Base-by-base conservation (phyloP, 2,329 filamentous ascomycete genomes). In the Myotisia sp. region DNA sequence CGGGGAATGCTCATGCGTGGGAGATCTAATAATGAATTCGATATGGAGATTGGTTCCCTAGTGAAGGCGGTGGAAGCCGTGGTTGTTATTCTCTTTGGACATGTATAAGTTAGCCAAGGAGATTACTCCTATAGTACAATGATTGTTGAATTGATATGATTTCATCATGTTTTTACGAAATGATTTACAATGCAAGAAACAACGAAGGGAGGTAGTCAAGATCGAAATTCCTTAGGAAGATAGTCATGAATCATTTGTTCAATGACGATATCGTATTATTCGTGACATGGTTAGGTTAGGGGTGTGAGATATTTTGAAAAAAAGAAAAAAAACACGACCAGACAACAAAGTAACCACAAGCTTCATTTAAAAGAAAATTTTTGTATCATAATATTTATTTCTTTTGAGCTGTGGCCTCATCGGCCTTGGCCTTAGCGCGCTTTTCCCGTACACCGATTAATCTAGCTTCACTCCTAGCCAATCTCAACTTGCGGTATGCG, bases 361-460 rank as follows among this genome's bases (percentile, higher is more conserved):
- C 29, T 21, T 22, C 21, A 32, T 32, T 21, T 21, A 32, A 20
- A 21, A 21, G 21, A 32, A 32, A 22, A 37, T 22, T 33, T 33
- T 33, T 33, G 28, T 29, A 26, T 24, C 17, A 28, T 29, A 45
- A 50, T 58, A 47, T 52, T 55, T 64, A 64, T 62, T 65, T 61
- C 53, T 64, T 71, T 47, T 67, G 57, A 42, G 60, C 60, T 44
- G 70, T 68, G 40, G 72, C 72, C 51, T 77, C 74, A 22, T 79
- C 73, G 22, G 76, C 76, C 59, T 78, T 87, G 55, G 83, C 82
- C 73, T 79, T 81, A 53, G 71, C 77, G 58, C 90, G 79, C 85
- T 95, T 95, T 74, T 92, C 86, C 62, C 85, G 77, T 57, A 72
- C 72, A 66, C 90, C 90, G 47, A 72, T 64, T 56, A 80, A 70